phyloP scores from a whole-genome alignment of 2,329 filamentous ascomycete species.

The Ophiostoma quercus region DNA sequence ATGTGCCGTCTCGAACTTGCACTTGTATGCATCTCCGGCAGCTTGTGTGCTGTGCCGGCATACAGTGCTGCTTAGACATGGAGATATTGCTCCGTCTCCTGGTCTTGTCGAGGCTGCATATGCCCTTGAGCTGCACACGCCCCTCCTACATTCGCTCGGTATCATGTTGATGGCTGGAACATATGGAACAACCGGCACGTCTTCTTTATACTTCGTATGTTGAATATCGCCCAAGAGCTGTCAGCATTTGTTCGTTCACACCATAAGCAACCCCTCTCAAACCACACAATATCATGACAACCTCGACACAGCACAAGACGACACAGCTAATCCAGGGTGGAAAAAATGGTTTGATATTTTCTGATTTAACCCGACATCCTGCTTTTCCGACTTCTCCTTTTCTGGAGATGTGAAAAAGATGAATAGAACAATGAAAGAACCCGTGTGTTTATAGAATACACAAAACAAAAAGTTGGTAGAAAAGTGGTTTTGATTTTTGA shows the following conservation, averaged over 20 bases:
- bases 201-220: too few relatives aligned
- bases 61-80: not conserved
- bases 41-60: not conserved
- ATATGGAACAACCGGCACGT: not conserved
- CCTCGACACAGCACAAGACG: not conserved
- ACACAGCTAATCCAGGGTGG: not conserved
- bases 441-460: slow-evolving; percentile 11
- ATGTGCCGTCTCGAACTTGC: not conserved
- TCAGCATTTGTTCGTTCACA: too few relatives aligned
- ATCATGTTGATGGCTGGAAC: not conserved
- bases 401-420: not conserved
- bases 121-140: not conserved
- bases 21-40: not conserved
- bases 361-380: slow-evolving; percentile 13
- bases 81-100: not conserved
- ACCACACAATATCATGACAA: not conserved
- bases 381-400: not conserved
- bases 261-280: not conserved
- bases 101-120: not conserved
- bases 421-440: slow-evolving; percentile 11
- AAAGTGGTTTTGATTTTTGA: slow-evolving; percentile 9
- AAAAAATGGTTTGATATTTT: slow-evolving; percentile 12
- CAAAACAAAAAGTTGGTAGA: slow-evolving; percentile 9
- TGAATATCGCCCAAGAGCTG: too few relatives aligned
- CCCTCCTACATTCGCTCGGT: not conserved